These are phyloP conservation scores for Ottelia alismoides DNA, from an alignment of 106 monocot species.

Conservation along the genomic window DNA sequence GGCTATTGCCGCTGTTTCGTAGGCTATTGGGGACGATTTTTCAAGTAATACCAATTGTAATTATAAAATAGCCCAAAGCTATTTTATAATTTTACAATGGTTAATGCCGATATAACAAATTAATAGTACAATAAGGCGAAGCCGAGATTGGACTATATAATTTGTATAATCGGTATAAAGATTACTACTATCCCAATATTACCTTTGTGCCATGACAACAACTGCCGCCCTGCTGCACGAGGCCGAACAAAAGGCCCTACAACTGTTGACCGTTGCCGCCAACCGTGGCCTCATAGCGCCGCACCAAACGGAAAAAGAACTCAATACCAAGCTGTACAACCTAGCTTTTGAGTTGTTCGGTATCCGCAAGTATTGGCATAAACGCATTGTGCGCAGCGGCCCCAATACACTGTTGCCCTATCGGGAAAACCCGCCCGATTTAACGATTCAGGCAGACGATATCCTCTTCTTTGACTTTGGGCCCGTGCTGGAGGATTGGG, in stretches of 20 bases:
- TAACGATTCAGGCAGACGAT: background rate
- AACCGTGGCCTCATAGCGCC: background rate
- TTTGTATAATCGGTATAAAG: too few relatives aligned
- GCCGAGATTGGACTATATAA: too few relatives aligned
- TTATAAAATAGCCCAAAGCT: too few relatives aligned
- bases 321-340: background rate
- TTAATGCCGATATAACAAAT: too few relatives aligned
- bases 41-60: too few relatives aligned
- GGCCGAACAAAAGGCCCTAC: background rate
- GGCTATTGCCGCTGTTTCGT: too few relatives aligned
- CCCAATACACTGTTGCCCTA: background rate
- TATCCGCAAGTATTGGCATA: background rate
- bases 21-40: too few relatives aligned
- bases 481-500: background rate
- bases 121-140: too few relatives aligned
- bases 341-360: background rate
- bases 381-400: background rate
- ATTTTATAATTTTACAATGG: too few relatives aligned
- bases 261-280: background rate
- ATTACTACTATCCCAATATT: too few relatives aligned
- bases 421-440: background rate
- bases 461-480: background rate
- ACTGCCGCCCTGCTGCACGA: background rate
- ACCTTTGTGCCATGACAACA: too few relatives aligned
- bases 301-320: background rate